phyloP scores from a whole-genome alignment of 352 stramenopile genomes.

The Halophytophthora polymorphica region DNA sequence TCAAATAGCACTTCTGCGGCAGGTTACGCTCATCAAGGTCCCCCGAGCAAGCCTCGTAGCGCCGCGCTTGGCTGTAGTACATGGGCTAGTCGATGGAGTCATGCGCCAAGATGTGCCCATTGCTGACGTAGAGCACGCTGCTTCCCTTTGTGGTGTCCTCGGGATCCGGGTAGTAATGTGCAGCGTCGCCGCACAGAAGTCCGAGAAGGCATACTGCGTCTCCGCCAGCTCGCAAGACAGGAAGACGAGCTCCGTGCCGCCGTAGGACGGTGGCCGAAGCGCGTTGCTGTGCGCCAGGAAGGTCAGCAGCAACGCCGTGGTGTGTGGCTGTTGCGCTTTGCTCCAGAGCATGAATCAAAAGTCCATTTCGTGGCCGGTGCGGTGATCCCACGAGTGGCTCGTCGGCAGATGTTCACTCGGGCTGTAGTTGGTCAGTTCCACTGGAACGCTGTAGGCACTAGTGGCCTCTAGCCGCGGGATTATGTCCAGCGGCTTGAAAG shows the following conservation, averaged over 20 bases:
- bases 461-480: conserved; percentile 13
- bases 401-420: conserved; percentile 31
- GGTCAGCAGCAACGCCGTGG: conserved; percentile 40
- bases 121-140: no score
- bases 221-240: conserved; percentile 47
- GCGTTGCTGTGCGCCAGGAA: conserved; percentile 33
- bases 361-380: conserved; percentile 47
- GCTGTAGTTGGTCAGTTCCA: conserved; percentile 1
- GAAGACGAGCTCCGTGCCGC: conserved; percentile 58
- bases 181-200: no score
- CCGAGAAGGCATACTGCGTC: conserved; percentile 44
- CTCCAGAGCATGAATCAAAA: conserved; percentile 49
- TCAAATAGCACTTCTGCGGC: no score
- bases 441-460: no score
- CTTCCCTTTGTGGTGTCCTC: no score
- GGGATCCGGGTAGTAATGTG: no score
- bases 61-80: no score
- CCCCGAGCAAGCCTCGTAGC: no score
- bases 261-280: conserved; percentile 27
- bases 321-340: conserved; percentile 33
- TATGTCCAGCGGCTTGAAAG: no score
- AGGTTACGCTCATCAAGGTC: no score
- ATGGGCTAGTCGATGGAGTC: no score
- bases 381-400: conserved; percentile 34
- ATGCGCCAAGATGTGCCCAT: no score